Evolutionary conservation across 148 eudicot species (phyloP).

Genomic region (Vaccinium myrtillus): DNA sequence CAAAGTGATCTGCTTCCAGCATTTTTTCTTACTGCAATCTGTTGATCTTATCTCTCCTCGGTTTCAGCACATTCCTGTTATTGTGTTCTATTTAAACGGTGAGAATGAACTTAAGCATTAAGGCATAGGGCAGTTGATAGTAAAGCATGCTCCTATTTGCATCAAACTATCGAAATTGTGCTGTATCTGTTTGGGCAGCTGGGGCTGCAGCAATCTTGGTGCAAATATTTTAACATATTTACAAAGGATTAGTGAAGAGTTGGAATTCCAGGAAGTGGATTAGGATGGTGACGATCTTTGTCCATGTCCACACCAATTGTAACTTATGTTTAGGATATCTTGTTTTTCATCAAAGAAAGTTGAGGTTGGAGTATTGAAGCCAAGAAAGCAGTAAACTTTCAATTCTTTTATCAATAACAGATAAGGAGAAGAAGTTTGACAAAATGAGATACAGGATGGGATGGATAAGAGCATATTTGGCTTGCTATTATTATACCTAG

Average conservation of each 20-base stretch:
- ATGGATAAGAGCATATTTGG: no score
- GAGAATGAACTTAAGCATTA: not conserved
- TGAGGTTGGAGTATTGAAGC: not conserved
- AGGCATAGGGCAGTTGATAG: not conserved
- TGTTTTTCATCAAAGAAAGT: not conserved
- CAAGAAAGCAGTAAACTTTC: not conserved
- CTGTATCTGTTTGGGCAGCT: not conserved
- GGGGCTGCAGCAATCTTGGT: not conserved
- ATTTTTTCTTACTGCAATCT: not conserved
- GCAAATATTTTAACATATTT: not conserved
- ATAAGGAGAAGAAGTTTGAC: not conserved
- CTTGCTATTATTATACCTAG: no score
- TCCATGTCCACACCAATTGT: not conserved
- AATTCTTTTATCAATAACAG: not conserved
- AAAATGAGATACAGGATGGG: no score
- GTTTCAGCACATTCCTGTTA: not conserved
- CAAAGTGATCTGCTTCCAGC: no score
- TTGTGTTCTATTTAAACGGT: not conserved
- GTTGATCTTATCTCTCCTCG: not conserved
- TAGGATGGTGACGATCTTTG: not conserved
- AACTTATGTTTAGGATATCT: not conserved
- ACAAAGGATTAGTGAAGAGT: not conserved
- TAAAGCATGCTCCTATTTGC: not conserved
- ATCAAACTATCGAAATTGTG: not conserved
- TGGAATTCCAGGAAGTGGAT: not conserved